A percentile compares a stretch with the other conserved stretches of the same genome.
Conservation (phyloP, 495 filamentous ascomycete genomes). For the Hyaloscypha bicolor region DNA sequence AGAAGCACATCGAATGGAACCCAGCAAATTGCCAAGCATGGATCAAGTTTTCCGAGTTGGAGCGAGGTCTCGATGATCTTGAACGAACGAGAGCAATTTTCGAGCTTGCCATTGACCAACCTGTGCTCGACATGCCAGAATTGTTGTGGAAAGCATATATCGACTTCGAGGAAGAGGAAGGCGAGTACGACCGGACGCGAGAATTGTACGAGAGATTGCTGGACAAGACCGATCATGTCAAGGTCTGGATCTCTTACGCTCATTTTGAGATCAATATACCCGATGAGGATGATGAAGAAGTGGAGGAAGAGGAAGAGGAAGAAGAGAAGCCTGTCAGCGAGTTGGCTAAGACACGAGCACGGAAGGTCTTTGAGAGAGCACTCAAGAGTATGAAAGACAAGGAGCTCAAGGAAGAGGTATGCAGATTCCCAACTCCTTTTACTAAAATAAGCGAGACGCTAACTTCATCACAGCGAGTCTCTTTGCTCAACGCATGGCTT, state of each 20-base stretch:
- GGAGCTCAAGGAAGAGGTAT: slow-evolving; percentile 88
- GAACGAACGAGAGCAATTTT: slow-evolving; percentile 89
- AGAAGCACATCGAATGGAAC: slow-evolving; percentile 92
- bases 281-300: slow-evolving; percentile 66
- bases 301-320: slow-evolving; percentile 52
- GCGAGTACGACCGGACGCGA: slow-evolving; percentile 80
- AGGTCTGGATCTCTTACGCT: slow-evolving; percentile 97
- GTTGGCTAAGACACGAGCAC: slow-evolving; percentile 77
- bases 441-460: slow-evolving; percentile 35
- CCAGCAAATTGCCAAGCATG: slow-evolving; percentile 86
- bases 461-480: slow-evolving; percentile 59
- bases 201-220: slow-evolving; percentile 89
- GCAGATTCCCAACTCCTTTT: neutral
- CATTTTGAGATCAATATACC: slow-evolving; percentile 92
- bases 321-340: slow-evolving; percentile 77
- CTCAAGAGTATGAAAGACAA: slow-evolving; percentile 89
- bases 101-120: slow-evolving; percentile 84
- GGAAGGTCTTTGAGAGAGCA: slow-evolving; percentile 83
- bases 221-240: slow-evolving; percentile 93
- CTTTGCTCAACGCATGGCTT: slow-evolving; percentile 88
- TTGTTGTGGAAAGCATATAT: slow-evolving; percentile 97
- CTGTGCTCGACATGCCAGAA: slow-evolving; percentile 94
- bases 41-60: slow-evolving; percentile 93
- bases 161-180: slow-evolving; percentile 94
- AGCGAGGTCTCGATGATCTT: slow-evolving; percentile 84